phyloP scores from a whole-genome alignment of 192 early-diverging fungal species.

The Phycomyces blakesleeanus region DNA sequence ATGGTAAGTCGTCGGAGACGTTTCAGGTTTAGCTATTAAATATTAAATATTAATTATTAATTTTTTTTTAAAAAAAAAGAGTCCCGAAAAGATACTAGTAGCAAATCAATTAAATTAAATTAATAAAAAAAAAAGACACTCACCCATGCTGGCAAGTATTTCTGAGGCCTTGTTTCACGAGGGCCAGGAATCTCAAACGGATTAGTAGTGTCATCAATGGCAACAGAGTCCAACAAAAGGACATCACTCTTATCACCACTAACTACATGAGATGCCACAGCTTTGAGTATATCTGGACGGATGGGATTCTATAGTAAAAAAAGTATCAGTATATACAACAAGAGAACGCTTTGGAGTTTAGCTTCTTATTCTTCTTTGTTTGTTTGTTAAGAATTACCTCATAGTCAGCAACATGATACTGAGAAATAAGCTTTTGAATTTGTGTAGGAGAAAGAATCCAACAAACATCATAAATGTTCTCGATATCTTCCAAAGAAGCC shows the following conservation, averaged over 20 bases:
- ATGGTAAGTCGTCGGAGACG: slow-evolving; percentile 16
- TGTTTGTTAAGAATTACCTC: slow-evolving; percentile 64
- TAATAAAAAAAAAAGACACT: neutral
- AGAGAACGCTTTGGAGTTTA: neutral
- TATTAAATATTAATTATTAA: no score
- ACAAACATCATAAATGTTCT: slow-evolving; percentile 98
- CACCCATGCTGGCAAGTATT: slow-evolving; percentile 18
- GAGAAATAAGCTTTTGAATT: slow-evolving; percentile 94
- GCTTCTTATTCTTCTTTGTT: no score
- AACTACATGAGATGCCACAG: slow-evolving; percentile 78
- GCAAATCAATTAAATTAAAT: no score
- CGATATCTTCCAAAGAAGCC: slow-evolving; percentile 78
- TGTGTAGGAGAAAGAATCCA: slow-evolving; percentile 94
- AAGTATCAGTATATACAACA: neutral
- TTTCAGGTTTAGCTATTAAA: slow-evolving; percentile 10
- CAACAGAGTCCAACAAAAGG: slow-evolving; percentile 79
- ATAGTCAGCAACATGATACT: slow-evolving; percentile 95
- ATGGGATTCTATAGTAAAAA: slow-evolving; percentile 58
- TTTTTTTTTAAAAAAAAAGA: no score
- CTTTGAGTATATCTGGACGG: slow-evolving; percentile 83
- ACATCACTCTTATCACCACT: slow-evolving; percentile 85
- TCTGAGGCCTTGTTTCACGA: slow-evolving; percentile 11
- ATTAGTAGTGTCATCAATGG: slow-evolving; percentile 52
- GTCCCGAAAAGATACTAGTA: no score
- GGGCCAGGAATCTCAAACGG: slow-evolving; percentile 53